Evolutionary conservation across 495 filamentous ascomycete species (phyloP), one percentile per base, ranked within the genome.

Genomic region (Cairneyella variabilis): DNA sequence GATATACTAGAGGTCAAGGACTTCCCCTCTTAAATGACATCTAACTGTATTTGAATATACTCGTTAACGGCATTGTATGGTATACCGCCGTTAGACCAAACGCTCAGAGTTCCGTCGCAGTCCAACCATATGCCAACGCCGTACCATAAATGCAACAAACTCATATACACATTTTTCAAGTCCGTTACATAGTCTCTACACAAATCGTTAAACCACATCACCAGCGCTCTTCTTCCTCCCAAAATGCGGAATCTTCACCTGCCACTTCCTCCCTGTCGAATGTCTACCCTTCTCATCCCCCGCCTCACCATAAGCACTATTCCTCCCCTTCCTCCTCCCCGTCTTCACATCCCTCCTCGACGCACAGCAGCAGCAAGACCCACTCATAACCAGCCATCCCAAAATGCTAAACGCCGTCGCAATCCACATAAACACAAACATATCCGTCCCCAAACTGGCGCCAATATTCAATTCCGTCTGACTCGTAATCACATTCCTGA

Each of bases 351-450:
- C 84, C 54, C 84, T 61, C 52, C 74, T 66, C 26, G 74, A 79
- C 28, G 79, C 76, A 63, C 84, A 87, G 61, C 83, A 90, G 62
- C 91, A 96, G 59, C 82, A 84, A 69, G 89, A 73, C 3, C 83
- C 78, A 1, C 84, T 65, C 62, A 92, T 87, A 27, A 92, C 66
- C 11, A 89, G 64, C 59, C 85, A 93, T 0, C 82, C 83, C 41
- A 88, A 51, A 1, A 91, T 61, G 6, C 78, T 77, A 47, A 84
- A 85, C 0, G 69, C 85, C 0, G 79, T 74, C 0, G 84, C 90
- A 28, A 88, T 76, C 91, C 91, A 97, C 87, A 95, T 90, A 59
- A 95, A 95, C 0, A 73, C 84, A 62, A 95, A 79, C 90, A 97
- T 95, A 58, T 76, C 72, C 5, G 54, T 71, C 2, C 91, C 90